Conservation (phyloP, 306 rosid species). For the Cercis canadensis region DNA sequence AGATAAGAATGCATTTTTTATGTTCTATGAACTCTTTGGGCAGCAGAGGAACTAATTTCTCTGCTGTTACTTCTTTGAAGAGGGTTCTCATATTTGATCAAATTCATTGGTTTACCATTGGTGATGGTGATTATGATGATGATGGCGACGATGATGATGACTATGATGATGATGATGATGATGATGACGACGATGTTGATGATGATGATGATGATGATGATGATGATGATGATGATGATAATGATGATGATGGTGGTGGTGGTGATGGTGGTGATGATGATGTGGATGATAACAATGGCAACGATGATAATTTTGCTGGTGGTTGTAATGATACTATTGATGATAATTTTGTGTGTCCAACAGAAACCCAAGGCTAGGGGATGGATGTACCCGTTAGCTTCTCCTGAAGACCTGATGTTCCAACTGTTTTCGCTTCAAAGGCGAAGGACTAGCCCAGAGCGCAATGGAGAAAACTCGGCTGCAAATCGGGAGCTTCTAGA, state of each 20-base stretch:
- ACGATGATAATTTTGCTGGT: slow-evolving; percentile 48
- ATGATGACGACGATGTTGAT: not conserved
- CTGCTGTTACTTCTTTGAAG: slow-evolving; percentile 72
- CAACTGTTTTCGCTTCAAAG: slow-evolving; percentile 74
- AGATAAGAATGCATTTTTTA: slow-evolving; percentile 34
- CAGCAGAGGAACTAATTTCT: slow-evolving; percentile 85
- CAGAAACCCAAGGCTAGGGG: slow-evolving; percentile 83
- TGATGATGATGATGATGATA: not conserved
- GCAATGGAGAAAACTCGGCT: slow-evolving; percentile 48
- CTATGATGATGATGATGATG: not conserved
- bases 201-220: not conserved
- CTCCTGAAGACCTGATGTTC: slow-evolving; percentile 70
- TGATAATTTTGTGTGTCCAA: slow-evolving; percentile 57
- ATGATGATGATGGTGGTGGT: not conserved
- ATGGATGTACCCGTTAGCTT: slow-evolving; percentile 75
- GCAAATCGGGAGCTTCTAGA: slow-evolving; percentile 56
- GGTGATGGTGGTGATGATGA: slow-evolving; percentile 8
- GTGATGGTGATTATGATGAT: not conserved
- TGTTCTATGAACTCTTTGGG: slow-evolving; percentile 46
- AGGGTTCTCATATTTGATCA: slow-evolving; percentile 58
- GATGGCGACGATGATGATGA: not conserved
- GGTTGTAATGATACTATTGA: slow-evolving; percentile 55
- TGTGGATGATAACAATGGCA: slow-evolving; percentile 40
- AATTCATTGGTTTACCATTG: slow-evolving; percentile 52
- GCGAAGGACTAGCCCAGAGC: slow-evolving; percentile 51